Conservation (phyloP, 169 alveolate genomes). For the Theileria equi region DNA sequence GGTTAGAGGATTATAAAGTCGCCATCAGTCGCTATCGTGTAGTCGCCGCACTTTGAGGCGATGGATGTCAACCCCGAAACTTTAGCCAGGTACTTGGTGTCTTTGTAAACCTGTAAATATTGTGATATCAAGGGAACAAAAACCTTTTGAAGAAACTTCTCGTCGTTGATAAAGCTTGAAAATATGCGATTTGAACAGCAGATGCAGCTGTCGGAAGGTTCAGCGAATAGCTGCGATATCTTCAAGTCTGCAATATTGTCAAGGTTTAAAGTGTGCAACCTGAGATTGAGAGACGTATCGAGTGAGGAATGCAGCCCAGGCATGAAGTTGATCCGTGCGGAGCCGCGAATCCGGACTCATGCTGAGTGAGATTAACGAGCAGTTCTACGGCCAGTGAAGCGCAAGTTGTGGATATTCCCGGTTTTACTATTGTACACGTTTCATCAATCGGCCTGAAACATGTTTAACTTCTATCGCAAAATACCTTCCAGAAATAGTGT, state of each 20-base stretch:
- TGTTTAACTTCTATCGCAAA: neutral
- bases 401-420: constrained; percentile 68
- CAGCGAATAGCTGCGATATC: constrained; percentile 38
- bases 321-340: constrained; percentile 52
- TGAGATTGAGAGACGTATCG: constrained; percentile 60
- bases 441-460: constrained; percentile 66
- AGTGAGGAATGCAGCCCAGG: constrained; percentile 72
- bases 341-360: constrained; percentile 62
- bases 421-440: constrained; percentile 68
- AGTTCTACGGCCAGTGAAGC: constrained; percentile 70
- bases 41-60: no score
- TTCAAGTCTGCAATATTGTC: constrained; percentile 28
- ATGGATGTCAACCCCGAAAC: no score
- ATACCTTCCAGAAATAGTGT: constrained; percentile 52
- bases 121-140: neutral
- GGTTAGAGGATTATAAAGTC: no score
- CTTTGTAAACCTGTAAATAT: constrained; percentile 20
- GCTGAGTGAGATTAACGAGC: constrained; percentile 67
- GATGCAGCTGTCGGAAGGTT: constrained; percentile 62
- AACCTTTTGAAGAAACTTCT: constrained; percentile 48
- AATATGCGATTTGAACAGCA: constrained; percentile 69
- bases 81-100: constrained; percentile 11
- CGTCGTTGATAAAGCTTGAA: constrained; percentile 23
- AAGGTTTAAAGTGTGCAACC: neutral
- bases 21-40: no score